These are phyloP conservation scores for Allium sativum DNA, from an alignment of 106 monocot species.

Conservation along the genomic window DNA sequence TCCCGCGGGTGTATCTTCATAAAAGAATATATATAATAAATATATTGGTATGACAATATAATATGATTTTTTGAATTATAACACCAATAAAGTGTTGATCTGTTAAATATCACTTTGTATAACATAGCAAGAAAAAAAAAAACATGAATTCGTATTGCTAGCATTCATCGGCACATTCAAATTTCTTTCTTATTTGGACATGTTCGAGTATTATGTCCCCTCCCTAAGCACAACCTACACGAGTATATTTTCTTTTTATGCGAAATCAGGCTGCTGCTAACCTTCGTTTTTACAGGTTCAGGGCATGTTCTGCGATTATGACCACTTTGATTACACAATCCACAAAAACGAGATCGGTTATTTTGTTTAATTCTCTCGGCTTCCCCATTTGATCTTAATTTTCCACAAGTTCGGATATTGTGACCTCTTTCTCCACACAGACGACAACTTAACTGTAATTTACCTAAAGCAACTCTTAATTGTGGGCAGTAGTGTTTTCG, in stretches of 20 bases:
- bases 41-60: no score
- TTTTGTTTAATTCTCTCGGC: constrained; percentile 4
- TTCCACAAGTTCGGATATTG: constrained; percentile 57
- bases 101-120: background rate
- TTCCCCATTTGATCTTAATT: constrained; percentile 10
- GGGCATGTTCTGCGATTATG: constrained; percentile 62
- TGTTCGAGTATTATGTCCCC: constrained; percentile 65
- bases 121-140: background rate
- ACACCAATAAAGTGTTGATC: background rate
- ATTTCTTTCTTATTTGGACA: constrained; percentile 32
- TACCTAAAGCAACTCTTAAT: constrained; percentile 21
- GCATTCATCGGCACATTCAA: background rate
- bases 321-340: constrained; percentile 38
- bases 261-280: constrained; percentile 2
- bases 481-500: constrained; percentile 58
- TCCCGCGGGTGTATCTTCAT: no score
- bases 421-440: constrained; percentile 61
- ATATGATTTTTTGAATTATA: no score
- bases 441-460: constrained; percentile 34
- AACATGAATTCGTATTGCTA: background rate
- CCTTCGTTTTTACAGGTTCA: background rate
- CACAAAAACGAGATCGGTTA: constrained; percentile 18
- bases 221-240: constrained; percentile 41
- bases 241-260: constrained; percentile 28
- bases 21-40: no score